Conservation (phyloP, 2,329 filamentous ascomycete species). For the Diplocarpon mali region DNA sequence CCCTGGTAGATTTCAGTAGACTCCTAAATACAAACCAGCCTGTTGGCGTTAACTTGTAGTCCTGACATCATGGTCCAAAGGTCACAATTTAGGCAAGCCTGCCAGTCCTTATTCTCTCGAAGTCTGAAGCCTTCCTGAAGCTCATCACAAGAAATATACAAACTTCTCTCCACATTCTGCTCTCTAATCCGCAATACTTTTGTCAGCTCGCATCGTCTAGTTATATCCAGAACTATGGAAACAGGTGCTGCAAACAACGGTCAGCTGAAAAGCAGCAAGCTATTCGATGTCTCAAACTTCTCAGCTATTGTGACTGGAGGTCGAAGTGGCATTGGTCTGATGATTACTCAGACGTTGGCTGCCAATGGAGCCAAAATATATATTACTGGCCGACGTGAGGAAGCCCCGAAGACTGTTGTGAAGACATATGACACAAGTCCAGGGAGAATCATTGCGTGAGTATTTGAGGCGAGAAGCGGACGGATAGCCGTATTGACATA, state of each 20-base stretch:
- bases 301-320: constrained; percentile 15
- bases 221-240: constrained; percentile 10
- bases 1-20: no score
- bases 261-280: constrained; percentile 18
- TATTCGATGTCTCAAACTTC: constrained; percentile 15
- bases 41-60: no score
- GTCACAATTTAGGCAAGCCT: no score
- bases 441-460: constrained; percentile 21
- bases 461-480: constrained; percentile 5
- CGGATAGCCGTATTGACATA: neutral
- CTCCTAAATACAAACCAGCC: no score
- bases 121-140: no score
- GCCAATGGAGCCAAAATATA: constrained; percentile 25
- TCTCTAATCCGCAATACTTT: no score
- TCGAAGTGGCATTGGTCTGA: constrained; percentile 22
- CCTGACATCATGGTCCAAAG: no score
- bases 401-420: constrained; percentile 22
- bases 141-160: no score
- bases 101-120: no score
- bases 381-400: constrained; percentile 20
- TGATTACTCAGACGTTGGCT: constrained; percentile 24
- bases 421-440: constrained; percentile 42
- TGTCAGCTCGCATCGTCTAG: constrained; percentile 5
- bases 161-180: no score
- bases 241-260: constrained; percentile 11